A percentile compares a stretch with the other conserved stretches of the same genome.
Conservation (phyloP, 805 yeast genomes). For the Yarrowia sp. region DNA sequence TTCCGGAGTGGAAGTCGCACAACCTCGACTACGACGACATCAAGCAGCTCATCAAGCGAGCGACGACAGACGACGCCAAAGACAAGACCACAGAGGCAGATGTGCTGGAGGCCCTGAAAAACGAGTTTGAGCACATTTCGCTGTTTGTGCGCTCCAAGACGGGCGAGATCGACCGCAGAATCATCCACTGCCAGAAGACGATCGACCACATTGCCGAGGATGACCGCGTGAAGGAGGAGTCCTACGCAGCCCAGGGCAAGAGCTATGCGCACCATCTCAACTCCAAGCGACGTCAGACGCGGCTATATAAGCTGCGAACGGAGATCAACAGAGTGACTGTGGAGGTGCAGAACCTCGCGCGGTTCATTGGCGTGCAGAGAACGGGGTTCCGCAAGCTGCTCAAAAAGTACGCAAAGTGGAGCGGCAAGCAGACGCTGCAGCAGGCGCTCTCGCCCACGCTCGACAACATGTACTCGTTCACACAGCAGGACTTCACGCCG, state of each 20-base stretch:
- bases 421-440: constrained; percentile 37
- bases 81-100: constrained; percentile 28
- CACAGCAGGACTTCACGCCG: constrained; percentile 57
- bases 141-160: constrained; percentile 65
- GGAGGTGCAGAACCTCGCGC: constrained; percentile 62
- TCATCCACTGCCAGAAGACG: constrained; percentile 42
- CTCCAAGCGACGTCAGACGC: constrained; percentile 32
- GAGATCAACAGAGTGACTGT: constrained; percentile 47
- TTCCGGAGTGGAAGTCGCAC: constrained; percentile 83
- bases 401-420: constrained; percentile 60
- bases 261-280: neutral
- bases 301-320: constrained; percentile 35
- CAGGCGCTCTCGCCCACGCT: constrained; percentile 39
- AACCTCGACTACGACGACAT: constrained; percentile 80
- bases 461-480: constrained; percentile 54
- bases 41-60: constrained; percentile 59
- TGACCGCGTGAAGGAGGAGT: constrained; percentile 24
- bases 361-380: constrained; percentile 70
- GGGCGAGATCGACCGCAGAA: constrained; percentile 63
- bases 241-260: neutral
- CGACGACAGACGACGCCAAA: constrained; percentile 44
- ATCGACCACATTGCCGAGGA: constrained; percentile 39
- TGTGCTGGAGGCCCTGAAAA: constrained; percentile 48
- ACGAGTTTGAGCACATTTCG: constrained; percentile 57
- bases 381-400: constrained; percentile 68